Percentiles rank a stretch among this genome's conserved stretches.
Evolutionary conservation across 179 eudicot species (phyloP).

Genomic region (Dionaea muscipula): DNA sequence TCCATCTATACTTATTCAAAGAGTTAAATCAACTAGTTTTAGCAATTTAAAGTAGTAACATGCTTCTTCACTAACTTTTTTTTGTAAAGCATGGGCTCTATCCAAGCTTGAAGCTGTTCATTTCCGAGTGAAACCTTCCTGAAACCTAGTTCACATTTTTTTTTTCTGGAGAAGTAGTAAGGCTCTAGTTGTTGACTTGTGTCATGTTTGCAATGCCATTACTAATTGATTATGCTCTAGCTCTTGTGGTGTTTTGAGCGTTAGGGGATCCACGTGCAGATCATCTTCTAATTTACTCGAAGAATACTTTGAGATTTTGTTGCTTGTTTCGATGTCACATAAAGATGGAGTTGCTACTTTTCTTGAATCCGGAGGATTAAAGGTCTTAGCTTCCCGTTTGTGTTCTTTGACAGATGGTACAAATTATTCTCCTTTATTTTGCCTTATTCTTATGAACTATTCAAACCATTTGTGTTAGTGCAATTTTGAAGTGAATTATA

Average conservation of each 20-base stretch:
- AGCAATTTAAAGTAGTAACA: too few species aligned
- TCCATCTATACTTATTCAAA: too few species aligned
- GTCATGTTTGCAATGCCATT: not conserved
- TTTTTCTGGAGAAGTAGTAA: too few species aligned
- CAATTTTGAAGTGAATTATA: too few species aligned
- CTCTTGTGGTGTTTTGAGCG: not conserved
- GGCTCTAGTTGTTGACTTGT: conserved; percentile 1
- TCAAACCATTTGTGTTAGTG: too few species aligned
- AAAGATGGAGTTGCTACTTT: conserved; percentile 37
- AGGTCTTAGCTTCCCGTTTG: conserved; percentile 48
- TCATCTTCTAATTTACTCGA: conserved; percentile 29
- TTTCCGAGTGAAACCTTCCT: too few species aligned
- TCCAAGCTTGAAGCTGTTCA: too few species aligned
- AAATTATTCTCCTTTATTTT: not conserved
- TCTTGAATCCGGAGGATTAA: conserved; percentile 48
- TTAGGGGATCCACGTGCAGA: conserved; percentile 23
- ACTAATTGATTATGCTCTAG: not conserved
- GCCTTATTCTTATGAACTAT: too few species aligned
- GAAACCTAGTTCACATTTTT: too few species aligned
- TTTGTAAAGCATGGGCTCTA: too few species aligned
- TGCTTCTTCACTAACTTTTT: too few species aligned
- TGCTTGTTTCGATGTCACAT: conserved; percentile 38
- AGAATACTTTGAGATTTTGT: conserved; percentile 61
- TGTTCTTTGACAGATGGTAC: conserved; percentile 50
- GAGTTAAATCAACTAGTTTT: too few species aligned